Evolutionary conservation across 495 filamentous ascomycete genomes (phyloP), one percentile per base, ranked within the genome.

Genomic region (Neurospora terricola): DNA sequence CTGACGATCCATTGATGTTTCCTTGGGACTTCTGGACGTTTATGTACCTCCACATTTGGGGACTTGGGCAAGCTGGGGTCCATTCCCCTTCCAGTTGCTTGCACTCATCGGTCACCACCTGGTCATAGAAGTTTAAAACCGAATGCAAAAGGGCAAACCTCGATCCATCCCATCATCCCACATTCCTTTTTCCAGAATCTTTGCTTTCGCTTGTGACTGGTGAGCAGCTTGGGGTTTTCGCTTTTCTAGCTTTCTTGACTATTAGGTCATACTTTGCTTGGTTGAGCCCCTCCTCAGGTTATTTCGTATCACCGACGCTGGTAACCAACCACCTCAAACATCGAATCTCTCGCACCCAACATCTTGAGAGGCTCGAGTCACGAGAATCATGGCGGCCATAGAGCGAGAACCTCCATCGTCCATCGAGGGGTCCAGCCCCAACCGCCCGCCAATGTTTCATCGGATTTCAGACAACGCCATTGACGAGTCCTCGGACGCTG

Each of bases 401-500:
- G 54, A 62, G 54, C 54, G 12, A 30, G 11, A 30, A 30, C 12
- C 23, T 27, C 23, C 54, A 34, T 34, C 23, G 12, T 30, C 54
- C 54, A 30, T 30, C 23, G 54, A 16, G 12, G 54, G 23, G 12
- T 34, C 54, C 54, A 62, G 14, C 23, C 11, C 54, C 23, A 30
- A 16, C 54, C 54, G 54, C 11, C 54, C 54, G 12, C 23, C 16
- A 62, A 62, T 62, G 54, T 30, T 62, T 62, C 23, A 62, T 62
- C 54, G 54, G 23, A 30, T 62, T 30, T 62, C 54, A 62, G 77
- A 77, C 21, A 72, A 77, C 38, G 80, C 80, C 18, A 73, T 81
- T 14, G 81, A 82, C 72, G 81, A 82, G 74, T 77, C 80, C 1
- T 75, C 73, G 21, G 81, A 82, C n/a, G 76, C 76, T 38, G 81